Evolutionary conservation across 2,329 filamentous ascomycete species (phyloP).

Genomic region (Parafenestella ontariensis): DNA sequence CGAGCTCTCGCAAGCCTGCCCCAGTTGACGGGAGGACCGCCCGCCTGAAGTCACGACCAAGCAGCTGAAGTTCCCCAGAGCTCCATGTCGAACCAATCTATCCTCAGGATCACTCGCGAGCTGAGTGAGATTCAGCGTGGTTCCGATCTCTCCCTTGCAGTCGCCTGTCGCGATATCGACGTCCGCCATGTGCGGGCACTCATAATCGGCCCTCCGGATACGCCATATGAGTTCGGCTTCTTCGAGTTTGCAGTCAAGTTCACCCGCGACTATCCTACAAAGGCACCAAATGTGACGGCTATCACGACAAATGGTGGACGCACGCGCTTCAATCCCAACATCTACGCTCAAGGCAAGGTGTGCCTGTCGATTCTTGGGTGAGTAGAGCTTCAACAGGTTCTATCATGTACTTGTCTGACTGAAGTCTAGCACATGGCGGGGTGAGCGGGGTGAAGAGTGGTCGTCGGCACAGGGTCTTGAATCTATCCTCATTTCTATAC

Average conservation of each 20-base stretch:
- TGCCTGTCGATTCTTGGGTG: slow-evolving; percentile 94
- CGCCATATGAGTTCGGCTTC: slow-evolving; percentile 96
- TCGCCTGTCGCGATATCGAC: slow-evolving; percentile 86
- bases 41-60: background rate
- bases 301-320: slow-evolving; percentile 88
- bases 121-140: slow-evolving; percentile 84
- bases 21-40: background rate
- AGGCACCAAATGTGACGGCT: slow-evolving; percentile 66
- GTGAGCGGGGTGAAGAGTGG: slow-evolving; percentile 91
- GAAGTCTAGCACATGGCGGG: slow-evolving; percentile 81
- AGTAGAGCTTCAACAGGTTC: slow-evolving; percentile 8
- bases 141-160: slow-evolving; percentile 84
- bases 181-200: slow-evolving; percentile 86
- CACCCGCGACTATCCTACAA: slow-evolving; percentile 81
- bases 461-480: slow-evolving; percentile 94
- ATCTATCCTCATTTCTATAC: slow-evolving; percentile 92
- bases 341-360: slow-evolving; percentile 89
- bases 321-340: slow-evolving; percentile 95
- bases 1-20: background rate
- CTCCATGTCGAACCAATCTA: slow-evolving; percentile 80
- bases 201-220: slow-evolving; percentile 91
- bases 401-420: background rate
- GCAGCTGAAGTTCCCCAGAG: slow-evolving; percentile 6
- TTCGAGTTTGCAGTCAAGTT: slow-evolving; percentile 90
- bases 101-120: slow-evolving; percentile 89